Evolutionary conservation across 352 stramenopile species (phyloP).

Genomic region (Globisporangium barbulae): DNA sequence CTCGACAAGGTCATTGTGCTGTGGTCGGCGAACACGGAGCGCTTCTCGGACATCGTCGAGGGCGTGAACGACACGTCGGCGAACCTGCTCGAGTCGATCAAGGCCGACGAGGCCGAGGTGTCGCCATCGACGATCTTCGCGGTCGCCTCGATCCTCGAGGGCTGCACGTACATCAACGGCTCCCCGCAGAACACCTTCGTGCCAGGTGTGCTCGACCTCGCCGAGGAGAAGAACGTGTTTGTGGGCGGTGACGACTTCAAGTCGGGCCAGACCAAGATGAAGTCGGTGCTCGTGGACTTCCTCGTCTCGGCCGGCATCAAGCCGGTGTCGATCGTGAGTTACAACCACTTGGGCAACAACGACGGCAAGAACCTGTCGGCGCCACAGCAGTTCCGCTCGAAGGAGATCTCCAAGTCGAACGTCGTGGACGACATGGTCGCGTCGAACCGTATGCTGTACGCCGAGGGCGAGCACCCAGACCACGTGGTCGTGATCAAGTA

Average conservation of each 20-base stretch:
- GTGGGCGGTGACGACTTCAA: slow-evolving; percentile 99
- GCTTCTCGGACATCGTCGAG: slow-evolving; percentile 96
- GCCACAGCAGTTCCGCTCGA: slow-evolving; percentile 98
- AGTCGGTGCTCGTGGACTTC: slow-evolving; percentile 99
- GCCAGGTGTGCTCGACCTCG: slow-evolving; percentile 95
- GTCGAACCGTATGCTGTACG: slow-evolving; percentile 97
- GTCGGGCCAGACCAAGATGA: slow-evolving; percentile 99
- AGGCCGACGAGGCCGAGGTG: slow-evolving; percentile 92
- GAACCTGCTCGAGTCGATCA: slow-evolving; percentile 96
- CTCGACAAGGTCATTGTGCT: slow-evolving; percentile 99
- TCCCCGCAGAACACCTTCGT: slow-evolving; percentile 99
- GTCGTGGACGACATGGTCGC: slow-evolving; percentile 99
- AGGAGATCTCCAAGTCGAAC: slow-evolving; percentile 99
- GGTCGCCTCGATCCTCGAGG: slow-evolving; percentile 97
- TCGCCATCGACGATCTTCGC: slow-evolving; percentile 98
- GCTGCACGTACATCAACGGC: slow-evolving; percentile 99
- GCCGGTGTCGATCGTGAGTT: slow-evolving; percentile 98
- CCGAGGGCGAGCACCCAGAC: slow-evolving; percentile 98
- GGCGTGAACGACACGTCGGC: slow-evolving; percentile 98
- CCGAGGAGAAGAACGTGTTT: slow-evolving; percentile 94
- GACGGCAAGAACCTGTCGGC: slow-evolving; percentile 99
- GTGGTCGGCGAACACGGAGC: slow-evolving; percentile 99
- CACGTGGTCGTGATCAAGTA: slow-evolving; percentile 99
- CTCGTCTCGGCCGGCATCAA: slow-evolving; percentile 99
- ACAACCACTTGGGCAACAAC: slow-evolving; percentile 99